Evolutionary conservation across 208 protist genomes (phyloP).

Genomic region (Leptomonas seymouri): DNA sequence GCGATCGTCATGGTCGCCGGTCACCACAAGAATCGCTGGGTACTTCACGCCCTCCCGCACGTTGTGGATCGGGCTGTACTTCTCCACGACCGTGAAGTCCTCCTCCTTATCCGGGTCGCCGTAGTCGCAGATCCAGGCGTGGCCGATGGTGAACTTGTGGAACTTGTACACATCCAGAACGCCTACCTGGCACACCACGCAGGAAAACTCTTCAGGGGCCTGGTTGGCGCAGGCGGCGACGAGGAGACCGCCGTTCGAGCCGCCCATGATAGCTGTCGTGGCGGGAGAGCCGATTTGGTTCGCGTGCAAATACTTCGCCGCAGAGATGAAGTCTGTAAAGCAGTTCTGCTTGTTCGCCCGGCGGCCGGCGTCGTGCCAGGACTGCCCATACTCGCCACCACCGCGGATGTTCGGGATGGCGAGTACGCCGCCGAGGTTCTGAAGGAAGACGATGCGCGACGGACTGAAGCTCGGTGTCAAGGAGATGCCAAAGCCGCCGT

Average conservation of each 20-base stretch:
- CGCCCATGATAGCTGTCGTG: constrained; percentile 92
- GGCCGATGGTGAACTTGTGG: constrained; percentile 96
- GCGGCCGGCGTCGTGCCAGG: constrained; percentile 93
- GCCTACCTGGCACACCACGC: constrained; percentile 88
- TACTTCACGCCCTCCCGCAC: constrained; percentile 77
- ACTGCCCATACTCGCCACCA: constrained; percentile 94
- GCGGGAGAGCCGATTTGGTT: constrained; percentile 75
- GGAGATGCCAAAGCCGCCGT: constrained; percentile 95
- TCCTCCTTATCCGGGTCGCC: constrained; percentile 90
- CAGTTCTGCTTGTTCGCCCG: constrained; percentile 89
- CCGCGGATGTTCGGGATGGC: constrained; percentile 95
- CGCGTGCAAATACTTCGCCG: constrained; percentile 75
- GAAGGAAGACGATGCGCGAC: constrained; percentile 78
- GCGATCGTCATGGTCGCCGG: constrained; percentile 96
- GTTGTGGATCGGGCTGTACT: constrained; percentile 96
- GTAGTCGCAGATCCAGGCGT: constrained; percentile 94
- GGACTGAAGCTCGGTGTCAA: constrained; percentile 83
- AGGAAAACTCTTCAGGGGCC: constrained; percentile 83
- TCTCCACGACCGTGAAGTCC: constrained; percentile 92
- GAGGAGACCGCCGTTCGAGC: constrained; percentile 96
- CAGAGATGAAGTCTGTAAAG: constrained; percentile 88
- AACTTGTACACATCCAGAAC: constrained; percentile 96
- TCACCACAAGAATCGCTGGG: constrained; percentile 91
- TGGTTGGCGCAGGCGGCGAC: constrained; percentile 91
- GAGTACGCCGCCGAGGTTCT: constrained; percentile 83